phyloP scores from a whole-genome alignment of 2,329 filamentous ascomycete species.

The Fusarium tanahbumbuense region DNA sequence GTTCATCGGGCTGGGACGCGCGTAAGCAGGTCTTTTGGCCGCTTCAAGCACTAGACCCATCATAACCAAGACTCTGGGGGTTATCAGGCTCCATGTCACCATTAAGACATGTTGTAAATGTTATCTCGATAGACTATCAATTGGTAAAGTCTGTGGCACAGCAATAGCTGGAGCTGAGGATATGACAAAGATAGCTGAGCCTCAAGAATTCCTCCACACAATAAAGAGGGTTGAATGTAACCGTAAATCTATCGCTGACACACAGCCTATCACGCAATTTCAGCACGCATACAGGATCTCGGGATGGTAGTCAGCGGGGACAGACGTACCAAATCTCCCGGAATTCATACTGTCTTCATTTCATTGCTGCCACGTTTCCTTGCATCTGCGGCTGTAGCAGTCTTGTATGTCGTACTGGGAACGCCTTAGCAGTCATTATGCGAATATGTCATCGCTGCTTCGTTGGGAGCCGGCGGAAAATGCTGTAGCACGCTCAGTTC shows the following conservation, averaged over 20 bases:
- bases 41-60: not conserved
- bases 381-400: not conserved
- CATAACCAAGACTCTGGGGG: not conserved
- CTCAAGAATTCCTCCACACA: not conserved
- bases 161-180: not conserved
- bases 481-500: not conserved
- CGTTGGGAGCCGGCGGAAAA: not conserved
- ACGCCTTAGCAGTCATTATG: not conserved
- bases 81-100: not conserved
- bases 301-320: not conserved
- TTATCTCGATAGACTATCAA: not conserved
- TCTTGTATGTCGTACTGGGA: not conserved
- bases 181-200: not conserved
- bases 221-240: not conserved
- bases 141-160: not conserved
- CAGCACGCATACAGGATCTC: not conserved
- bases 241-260: not conserved
- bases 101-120: not conserved
- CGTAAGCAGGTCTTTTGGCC: not conserved
- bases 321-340: not conserved
- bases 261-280: not conserved
- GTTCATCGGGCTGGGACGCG: not conserved
- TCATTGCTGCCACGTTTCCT: not conserved
- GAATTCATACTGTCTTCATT: not conserved
- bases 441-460: not conserved